A percentile compares a stretch with the other conserved stretches of the same genome.
Evolutionary conservation across 208 protist genomes (phyloP).

Genomic region (Sergeia podlipaevii): DNA sequence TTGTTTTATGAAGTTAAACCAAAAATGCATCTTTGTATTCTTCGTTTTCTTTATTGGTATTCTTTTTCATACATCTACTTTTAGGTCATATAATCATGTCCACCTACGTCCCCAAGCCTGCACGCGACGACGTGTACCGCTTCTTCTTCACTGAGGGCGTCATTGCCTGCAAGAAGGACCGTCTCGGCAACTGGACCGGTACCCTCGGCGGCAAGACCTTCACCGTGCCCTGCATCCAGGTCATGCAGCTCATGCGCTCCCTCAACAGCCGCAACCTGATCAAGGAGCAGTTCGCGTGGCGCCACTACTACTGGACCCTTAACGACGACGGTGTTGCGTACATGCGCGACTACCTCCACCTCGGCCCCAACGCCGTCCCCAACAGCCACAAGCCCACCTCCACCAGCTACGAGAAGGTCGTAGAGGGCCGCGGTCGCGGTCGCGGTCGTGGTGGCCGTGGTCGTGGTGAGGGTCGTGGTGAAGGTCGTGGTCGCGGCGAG

Average conservation of each 20-base stretch:
- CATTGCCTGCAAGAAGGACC: slow-evolving; percentile 91
- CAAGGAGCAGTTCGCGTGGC: slow-evolving; percentile 93
- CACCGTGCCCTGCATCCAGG: slow-evolving; percentile 71
- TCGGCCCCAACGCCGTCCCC: slow-evolving; percentile 83
- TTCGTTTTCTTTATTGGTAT: too few species aligned
- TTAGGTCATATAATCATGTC: slow-evolving; percentile 66
- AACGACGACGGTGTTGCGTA: slow-evolving; percentile 92
- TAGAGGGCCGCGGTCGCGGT: slow-evolving; percentile 35
- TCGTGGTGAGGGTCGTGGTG: slow-evolving; percentile 42
- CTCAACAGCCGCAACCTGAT: slow-evolving; percentile 90
- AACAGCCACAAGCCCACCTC: slow-evolving; percentile 86
- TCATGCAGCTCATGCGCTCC: slow-evolving; percentile 90
- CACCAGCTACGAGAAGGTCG: slow-evolving; percentile 46
- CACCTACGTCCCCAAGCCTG: slow-evolving; percentile 78
- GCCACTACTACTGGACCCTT: slow-evolving; percentile 95
- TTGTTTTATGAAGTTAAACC: too few species aligned
- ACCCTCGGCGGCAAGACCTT: slow-evolving; percentile 76
- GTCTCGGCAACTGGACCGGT: slow-evolving; percentile 81
- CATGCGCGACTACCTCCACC: slow-evolving; percentile 91
- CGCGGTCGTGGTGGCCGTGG: slow-evolving; percentile 30
- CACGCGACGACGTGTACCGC: slow-evolving; percentile 88
- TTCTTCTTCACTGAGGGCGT: slow-evolving; percentile 92
- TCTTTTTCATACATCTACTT: too few species aligned
- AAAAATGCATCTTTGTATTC: too few species aligned
- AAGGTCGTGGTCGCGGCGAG: slow-evolving; percentile 44